Evolutionary conservation across 768 basidiomycete species (phyloP), one percentile per base, ranked within the genome.

Genomic region (Hypholoma sublateritium): DNA sequence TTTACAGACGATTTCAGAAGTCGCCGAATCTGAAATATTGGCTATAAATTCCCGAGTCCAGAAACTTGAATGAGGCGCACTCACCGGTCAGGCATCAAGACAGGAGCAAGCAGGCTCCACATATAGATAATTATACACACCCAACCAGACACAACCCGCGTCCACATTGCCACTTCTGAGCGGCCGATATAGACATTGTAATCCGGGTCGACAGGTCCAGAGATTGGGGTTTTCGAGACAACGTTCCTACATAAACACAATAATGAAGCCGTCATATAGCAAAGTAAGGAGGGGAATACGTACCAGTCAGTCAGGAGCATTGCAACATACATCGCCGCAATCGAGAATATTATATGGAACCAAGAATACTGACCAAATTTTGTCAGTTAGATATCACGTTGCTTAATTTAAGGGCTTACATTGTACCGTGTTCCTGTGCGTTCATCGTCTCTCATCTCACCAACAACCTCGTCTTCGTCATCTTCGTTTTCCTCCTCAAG

Each of bases 141-240:
- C 96, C 96, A 99, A 61, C 91, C 91, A 28, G 93, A 95, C 45
- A 98, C 91, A 32, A 98, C 84, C 4, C 97, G 80, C 93, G 98
- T 98, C 97, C 97, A 99, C 96, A 99, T 98, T 3, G 97, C 95
- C 8, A 91, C 88, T 69, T 95, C 92, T 4, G 93, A 95, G 36
- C 95, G 86, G 16, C 97, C 97, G 47, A 98, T 98, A 70, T 93
- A 92, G 37, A 98, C 88, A 59, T 89, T 85, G 42, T 82, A 75
- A 53, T 84, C 79, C n/a, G 84, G 80, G 58, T 85, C 79, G 0
- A 67, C 68, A 43, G 78, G 70, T 7, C 77, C 77, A 37, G 70
- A 70, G 13, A 79, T 71, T 25, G 76, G 82, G 45, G 75, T 70
- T 62, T 82, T 84, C 56, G 83, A 85, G 21, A 91, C 84, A 43